Conservation (phyloP, 768 basidiomycete genomes). For the Crepidotus variabilis region DNA sequence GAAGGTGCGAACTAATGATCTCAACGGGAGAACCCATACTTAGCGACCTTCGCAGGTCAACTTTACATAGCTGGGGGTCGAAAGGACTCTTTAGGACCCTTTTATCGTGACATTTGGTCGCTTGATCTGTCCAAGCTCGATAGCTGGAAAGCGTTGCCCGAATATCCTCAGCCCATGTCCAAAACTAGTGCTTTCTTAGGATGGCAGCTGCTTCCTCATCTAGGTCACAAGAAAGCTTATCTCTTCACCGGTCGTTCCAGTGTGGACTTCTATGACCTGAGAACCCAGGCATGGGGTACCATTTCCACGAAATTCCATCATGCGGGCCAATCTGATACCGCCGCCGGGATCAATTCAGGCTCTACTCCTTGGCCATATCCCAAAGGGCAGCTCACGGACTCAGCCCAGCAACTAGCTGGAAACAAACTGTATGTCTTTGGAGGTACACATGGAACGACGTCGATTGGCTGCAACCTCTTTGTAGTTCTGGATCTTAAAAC, state of each 20-base stretch:
- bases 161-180: slow-evolving; percentile 19
- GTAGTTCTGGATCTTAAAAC: slow-evolving; percentile 32
- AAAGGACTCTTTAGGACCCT: slow-evolving; percentile 18
- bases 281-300: slow-evolving; percentile 27
- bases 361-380: slow-evolving; percentile 20
- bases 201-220: slow-evolving; percentile 16
- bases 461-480: slow-evolving; percentile 34
- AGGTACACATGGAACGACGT: slow-evolving; percentile 23
- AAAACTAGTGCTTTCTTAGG: slow-evolving; percentile 15
- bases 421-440: slow-evolving; percentile 36
- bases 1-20: slow-evolving; percentile 13
- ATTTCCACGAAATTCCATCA: slow-evolving; percentile 21
- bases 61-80: slow-evolving; percentile 27
- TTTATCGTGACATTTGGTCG: slow-evolving; percentile 23
- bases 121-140: slow-evolving; percentile 22
- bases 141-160: slow-evolving; percentile 22
- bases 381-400: slow-evolving; percentile 6
- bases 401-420: slow-evolving; percentile 21
- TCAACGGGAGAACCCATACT: background rate
- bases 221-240: slow-evolving; percentile 29
- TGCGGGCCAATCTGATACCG: slow-evolving; percentile 9
- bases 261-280: slow-evolving; percentile 34
- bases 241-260: slow-evolving; percentile 28
- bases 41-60: slow-evolving; percentile 13
- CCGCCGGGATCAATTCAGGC: slow-evolving; percentile 13